Evolutionary conservation across 352 stramenopile genomes (phyloP), one percentile per base, ranked within the genome.

Genomic region (Phytophthora sp.): DNA sequence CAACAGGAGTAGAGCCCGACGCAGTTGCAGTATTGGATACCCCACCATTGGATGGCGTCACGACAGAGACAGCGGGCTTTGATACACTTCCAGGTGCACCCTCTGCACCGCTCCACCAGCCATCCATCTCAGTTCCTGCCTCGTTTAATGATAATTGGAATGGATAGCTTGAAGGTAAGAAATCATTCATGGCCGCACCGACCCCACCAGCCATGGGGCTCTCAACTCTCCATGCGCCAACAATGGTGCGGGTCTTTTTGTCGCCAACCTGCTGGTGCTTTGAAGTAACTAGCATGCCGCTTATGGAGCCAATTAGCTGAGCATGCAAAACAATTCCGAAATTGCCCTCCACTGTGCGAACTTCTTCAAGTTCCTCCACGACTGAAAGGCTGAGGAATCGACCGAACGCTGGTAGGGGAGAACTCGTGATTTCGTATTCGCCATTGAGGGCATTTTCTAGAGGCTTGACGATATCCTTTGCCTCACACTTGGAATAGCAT

Each of bases 251-350:
- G 7, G 54, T 69, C 30, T 77, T 74, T 1, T 27, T 15, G 68
- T 64, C n/a, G 13, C 23, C 53, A 6, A n/a, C 8, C 23, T 77
- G 69, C 28, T 63, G 51, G 27, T 65, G 39, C 12, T 72, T 74
- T 10, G 59, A 66, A 7, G 51, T 62, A 52, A 88, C 91, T 21
- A 89, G 20, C 28, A 84, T 69, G 15, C 79, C 85, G 24, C 69
- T 77, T 53, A 96, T 67, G 11, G 76, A 77, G n/a, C 84, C 84
- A 20, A 74, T 72, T 8, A 88, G 46, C 24, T 84, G 74, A 17
- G 72, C 74, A 54, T 94, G 82, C 30, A 92, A 62, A 1, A 92
- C 84, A 1, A 87, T 86, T 4, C 84, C 84, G 62, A 93, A 94
- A 24, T 82, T 90, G 21, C 82, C 88, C 26, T 93, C 76, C 12